Base-by-base conservation (phyloP, 176 grass and related monocot genomes). In the Lolium multiflorum region DNA sequence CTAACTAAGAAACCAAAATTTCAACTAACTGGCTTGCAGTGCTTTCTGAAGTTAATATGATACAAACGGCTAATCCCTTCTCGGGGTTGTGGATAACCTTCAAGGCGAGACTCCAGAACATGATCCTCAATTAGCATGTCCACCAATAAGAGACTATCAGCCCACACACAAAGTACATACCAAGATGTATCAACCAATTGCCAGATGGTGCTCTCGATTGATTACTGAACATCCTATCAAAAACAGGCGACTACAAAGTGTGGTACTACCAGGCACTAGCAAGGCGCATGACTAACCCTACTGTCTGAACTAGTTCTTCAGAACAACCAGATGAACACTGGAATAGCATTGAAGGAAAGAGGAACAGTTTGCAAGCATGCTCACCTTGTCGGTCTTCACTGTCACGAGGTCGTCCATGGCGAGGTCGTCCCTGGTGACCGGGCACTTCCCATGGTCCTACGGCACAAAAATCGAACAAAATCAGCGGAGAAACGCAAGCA, bases 371-470 rank as follows among this genome's bases (percentile, higher is more conserved):
- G 59, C 22, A 51, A 31, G 71, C 18, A 1, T 31, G 2, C 65
- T 61, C 87, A 99, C 97, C 94, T 91, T 99, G 77, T 97, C 88
- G 76, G 97, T 94, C 87, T 97, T 99, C 63, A 99, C 97, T 38
- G 85, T 22, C 48, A 99, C 80, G 21, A 99, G 92, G 76, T 99
- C 94, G 14, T 97, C 92, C 90, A 97, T 85, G 20, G 87, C 44
- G 71, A 99, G 94, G 24, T 99, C 97, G 47, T 99, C 97, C 82
- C 91, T 97, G 66, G 94, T 99, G 76, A 97, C 85, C 4, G 97
- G 97, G 50, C 94, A 99, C 82, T 88, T 99, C 24, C 92, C 97
- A 85, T 99, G 81, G 78, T 92, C 94, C 97, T 99, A 77, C 13
- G 8, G 3, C 39, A 64, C 22, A 58, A 46, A 56, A 80, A 64